Base-by-base conservation (phyloP, 1,284 basidiomycete genomes). In the Sphagnurus paluster region DNA sequence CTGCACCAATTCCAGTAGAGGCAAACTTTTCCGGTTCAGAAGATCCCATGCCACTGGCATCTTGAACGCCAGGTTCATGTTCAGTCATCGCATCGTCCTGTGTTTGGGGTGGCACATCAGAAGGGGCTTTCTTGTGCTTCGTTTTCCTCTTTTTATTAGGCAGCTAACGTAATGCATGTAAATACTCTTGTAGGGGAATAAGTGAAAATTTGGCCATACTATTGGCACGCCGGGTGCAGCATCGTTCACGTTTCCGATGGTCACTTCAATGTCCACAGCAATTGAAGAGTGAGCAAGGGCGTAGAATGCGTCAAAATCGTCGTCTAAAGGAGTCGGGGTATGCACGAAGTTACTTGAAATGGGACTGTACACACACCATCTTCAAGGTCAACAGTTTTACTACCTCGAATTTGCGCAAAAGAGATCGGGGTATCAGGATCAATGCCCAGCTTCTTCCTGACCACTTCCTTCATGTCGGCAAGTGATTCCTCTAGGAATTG, bases 251-350 rank as follows among this genome's bases (percentile, higher is more conserved):
- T 40, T 40, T 5, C 29, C 34, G 6, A 55, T 42, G 7, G 42
- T 56, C 16, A 66, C 55, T 49, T 50, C 46, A n/a, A 67, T 56
- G 33, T 53, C 46, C 3, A 62, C 54, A 26, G 52, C 46, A n/a
- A 54, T 54, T 9, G 58, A 45, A 13, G 68, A 59, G 41, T 64
- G 67, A 17, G 76, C 71, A 32, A 73, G 62, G 7, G 74, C 67
- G 48, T 68, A 64, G 60, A 90, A 86, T 1, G 86, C 87, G 42
- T 82, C 81, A 51, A 88, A 90, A 61, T 90, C 87, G 38, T 85
- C 87, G 37, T 87, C 87, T 90, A n/a, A n/a, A n/a, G 53, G 21
- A 48, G 29, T 9, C 8, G 35, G 25, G 34, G 24, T 34, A 36
- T 25, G 23, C 39, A 41, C 20, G 14, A 25, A 28, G 24, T 29